A percentile compares a stretch with the other conserved stretches of the same genome.
These are phyloP conservation scores for Colletotrichum plurivorum DNA, from an alignment of 2,329 filamentous ascomycete genomes.

Conservation along the genomic window DNA sequence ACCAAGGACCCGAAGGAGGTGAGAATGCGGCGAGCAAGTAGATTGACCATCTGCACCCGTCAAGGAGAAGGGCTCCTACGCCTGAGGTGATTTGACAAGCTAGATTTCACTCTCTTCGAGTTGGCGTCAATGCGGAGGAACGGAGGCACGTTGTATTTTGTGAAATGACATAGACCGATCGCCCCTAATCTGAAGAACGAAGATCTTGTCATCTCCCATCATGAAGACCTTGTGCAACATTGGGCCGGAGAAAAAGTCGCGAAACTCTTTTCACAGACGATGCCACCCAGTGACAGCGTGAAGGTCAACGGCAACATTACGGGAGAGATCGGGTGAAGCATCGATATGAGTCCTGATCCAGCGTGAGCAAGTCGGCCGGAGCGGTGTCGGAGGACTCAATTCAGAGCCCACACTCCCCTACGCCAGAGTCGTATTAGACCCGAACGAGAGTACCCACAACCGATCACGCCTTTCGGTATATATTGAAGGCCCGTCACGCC, in stretches of 20 bases:
- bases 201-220: too few relatives aligned
- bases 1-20: neutral
- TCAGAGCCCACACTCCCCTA: neutral
- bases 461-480: neutral
- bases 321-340: neutral
- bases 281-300: too few relatives aligned
- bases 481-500: slow-evolving; percentile 1
- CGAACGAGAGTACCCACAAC: neutral
- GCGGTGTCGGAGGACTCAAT: neutral
- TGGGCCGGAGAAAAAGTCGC: too few relatives aligned
- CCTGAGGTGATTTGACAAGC: neutral
- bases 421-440: neutral
- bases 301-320: too few relatives aligned
- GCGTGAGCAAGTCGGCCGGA: neutral
- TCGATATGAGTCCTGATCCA: neutral
- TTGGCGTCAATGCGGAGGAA: too few relatives aligned
- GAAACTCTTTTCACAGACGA: too few relatives aligned
- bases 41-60: too few relatives aligned
- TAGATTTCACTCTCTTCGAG: too few relatives aligned
- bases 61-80: neutral
- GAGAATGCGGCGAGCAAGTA: neutral
- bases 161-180: too few relatives aligned
- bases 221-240: too few relatives aligned
- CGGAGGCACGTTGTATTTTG: too few relatives aligned
- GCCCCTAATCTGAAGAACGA: too few relatives aligned